A percentile compares a stretch with the other conserved stretches of the same genome.
Conservation (phyloP, 177 flowering plant species). For the Vitis hybrid region DNA sequence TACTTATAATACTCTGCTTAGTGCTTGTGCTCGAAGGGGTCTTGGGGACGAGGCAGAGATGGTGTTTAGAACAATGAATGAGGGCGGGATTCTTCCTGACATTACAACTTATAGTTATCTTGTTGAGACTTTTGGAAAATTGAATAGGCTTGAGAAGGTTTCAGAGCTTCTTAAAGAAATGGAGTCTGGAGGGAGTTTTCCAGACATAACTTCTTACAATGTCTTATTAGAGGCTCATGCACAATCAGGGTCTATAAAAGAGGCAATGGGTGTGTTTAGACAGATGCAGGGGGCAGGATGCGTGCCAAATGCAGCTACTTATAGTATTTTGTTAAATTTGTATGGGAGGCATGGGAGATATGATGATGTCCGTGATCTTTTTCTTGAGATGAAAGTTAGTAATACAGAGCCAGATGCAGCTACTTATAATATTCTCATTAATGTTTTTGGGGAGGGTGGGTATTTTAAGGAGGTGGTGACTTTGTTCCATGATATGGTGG, state of each 20-base stretch:
- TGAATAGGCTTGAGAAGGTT: conserved; percentile 71
- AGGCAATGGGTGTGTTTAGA: conserved; percentile 81
- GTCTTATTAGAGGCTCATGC: conserved; percentile 84
- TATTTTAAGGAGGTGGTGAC: conserved; percentile 96
- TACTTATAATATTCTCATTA: conserved; percentile 81
- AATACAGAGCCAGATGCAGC: conserved; percentile 85
- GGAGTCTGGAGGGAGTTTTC: conserved; percentile 72
- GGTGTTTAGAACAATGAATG: conserved; percentile 94
- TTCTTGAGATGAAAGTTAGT: conserved; percentile 94
- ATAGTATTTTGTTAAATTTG: conserved; percentile 79
- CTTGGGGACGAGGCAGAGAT: conserved; percentile 91
- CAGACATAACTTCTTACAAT: conserved; percentile 78
- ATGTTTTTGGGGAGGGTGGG: conserved; percentile 93
- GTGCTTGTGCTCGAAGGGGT: conserved; percentile 72
- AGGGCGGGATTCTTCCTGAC: conserved; percentile 85
- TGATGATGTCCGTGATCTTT: conserved; percentile 83
- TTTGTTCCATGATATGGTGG: conserved; percentile 93
- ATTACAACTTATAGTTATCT: conserved; percentile 67
- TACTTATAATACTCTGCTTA: conserved; percentile 82
- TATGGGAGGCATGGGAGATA: conserved; percentile 78
- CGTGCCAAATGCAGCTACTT: conserved; percentile 76
- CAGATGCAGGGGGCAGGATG: conserved; percentile 90
- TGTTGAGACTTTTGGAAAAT: conserved; percentile 74
- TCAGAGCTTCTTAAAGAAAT: conserved; percentile 72
- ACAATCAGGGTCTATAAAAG: conserved; percentile 53